Evolutionary conservation across 2,329 filamentous ascomycete genomes (phyloP), one percentile per base, ranked within the genome.

Genomic region (Monosporascus sp.): DNA sequence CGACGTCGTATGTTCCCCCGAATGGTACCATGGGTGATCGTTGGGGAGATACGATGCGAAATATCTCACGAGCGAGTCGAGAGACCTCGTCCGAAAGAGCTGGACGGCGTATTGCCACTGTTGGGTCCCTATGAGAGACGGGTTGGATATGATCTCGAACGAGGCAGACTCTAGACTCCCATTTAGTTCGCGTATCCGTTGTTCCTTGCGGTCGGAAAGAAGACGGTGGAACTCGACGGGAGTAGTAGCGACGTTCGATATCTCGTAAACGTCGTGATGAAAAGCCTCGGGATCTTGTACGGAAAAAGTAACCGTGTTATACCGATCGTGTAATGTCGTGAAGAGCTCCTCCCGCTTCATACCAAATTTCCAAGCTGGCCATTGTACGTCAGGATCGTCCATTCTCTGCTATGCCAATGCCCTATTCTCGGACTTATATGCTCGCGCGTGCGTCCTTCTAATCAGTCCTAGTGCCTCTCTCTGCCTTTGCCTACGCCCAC

Each of bases 291-390:
- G 77, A 67, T 84, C 81, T 63, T 82, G 80, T 31, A 84, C 76
- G 46, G 76, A 71, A 50, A 77, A 78, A 49, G 77, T 70, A 51
- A 83, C 70, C 48, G 81, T 84, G 69, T 84, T 84, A 70, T 82
- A 84, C 64, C 78, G 76, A 58, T 82, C 77, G 61, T 84, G 79
- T 14, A 84, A 76, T 50, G 75, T 79, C 51, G 77, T 78, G 65
- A 78, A 78, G 68, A 84, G 77, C 62, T 82, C 80, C 53, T 78
- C 75, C 64, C 75, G 76, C 74, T 80, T 82, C 76, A 84, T 76
- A 63, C 79, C 80, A 72, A 84, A 84, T 68, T 84, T 84, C 80
- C 81, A 84, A 61, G 77, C 76, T 44, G 81, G 81, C 81, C 81
- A 84, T 60, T 74, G 71, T 65, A 69, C 72, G 59, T 68, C 72